Conservation (phyloP, 306 rosid species). For the Vicia villosa region DNA sequence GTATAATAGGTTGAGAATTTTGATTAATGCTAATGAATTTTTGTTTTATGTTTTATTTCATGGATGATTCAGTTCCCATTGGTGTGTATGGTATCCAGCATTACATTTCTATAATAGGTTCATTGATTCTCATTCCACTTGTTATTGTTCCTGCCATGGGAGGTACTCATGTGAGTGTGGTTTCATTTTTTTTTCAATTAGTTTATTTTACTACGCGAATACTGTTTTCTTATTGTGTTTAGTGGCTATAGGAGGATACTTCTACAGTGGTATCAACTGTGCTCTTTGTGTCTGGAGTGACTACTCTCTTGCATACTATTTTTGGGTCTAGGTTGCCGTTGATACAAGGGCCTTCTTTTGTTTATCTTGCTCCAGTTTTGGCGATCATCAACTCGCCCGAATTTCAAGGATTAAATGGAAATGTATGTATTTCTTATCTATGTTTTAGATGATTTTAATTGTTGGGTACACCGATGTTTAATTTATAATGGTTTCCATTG, state of each 20-base stretch:
- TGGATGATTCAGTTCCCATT: conserved; percentile 65
- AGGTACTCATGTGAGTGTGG: conserved; percentile 76
- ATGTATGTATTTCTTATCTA: conserved; percentile 55
- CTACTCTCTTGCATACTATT: conserved; percentile 82
- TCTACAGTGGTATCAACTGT: conserved; percentile 85
- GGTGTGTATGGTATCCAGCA: conserved; percentile 93
- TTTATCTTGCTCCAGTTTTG: conserved; percentile 86
- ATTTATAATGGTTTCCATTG: conserved; percentile 1
- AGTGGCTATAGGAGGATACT: conserved; percentile 80
- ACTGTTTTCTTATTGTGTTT: conserved; percentile 58
- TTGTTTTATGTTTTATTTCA: background rate
- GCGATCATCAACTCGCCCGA: conserved; percentile 87
- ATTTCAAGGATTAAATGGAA: conserved; percentile 80
- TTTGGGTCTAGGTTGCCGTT: conserved; percentile 93
- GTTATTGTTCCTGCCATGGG: conserved; percentile 98
- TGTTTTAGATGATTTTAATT: conserved; percentile 24
- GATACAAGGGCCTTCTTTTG: conserved; percentile 96
- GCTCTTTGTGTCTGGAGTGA: conserved; percentile 83
- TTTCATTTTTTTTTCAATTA: background rate
- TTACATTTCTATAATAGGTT: conserved; percentile 85
- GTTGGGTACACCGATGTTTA: conserved; percentile 2
- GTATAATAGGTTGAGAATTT: background rate
- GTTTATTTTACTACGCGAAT: conserved; percentile 30
- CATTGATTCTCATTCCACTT: conserved; percentile 89
- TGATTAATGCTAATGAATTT: conserved; percentile 21